A percentile compares a stretch with the other conserved stretches of the same genome.
Conservation (phyloP, 2,329 filamentous ascomycete genomes). For the Blastomyces percursus region DNA sequence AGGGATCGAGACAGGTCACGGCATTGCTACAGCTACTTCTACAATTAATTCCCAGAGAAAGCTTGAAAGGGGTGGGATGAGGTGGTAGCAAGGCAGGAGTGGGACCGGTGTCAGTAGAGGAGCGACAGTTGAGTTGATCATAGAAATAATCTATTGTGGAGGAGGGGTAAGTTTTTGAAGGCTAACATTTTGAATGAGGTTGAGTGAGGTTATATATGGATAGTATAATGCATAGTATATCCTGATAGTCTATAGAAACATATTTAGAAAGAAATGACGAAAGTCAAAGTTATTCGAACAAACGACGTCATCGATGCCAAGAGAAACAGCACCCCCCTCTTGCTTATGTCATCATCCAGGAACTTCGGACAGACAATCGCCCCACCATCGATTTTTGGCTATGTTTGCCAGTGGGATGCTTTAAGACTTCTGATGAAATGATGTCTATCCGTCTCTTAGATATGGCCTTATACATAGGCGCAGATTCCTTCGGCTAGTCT, state of each 20-base stretch:
- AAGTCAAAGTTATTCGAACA: too few relatives aligned
- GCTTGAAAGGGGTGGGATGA: not conserved
- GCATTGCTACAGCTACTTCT: not conserved
- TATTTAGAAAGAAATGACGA: too few relatives aligned
- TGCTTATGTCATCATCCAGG: not conserved
- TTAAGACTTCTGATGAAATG: not conserved
- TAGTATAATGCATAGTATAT: not conserved
- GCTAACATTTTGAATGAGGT: not conserved
- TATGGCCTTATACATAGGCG: not conserved
- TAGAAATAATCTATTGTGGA: not conserved
- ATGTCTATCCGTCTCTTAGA: not conserved
- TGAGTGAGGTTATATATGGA: not conserved
- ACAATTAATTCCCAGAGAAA: not conserved
- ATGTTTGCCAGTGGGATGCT: not conserved
- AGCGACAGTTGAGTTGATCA: not conserved
- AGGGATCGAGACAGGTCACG: not conserved
- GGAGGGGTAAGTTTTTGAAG: not conserved
- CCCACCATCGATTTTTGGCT: not conserved
- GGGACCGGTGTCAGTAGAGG: not conserved
- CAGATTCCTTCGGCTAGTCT: not conserved
- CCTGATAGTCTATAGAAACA: not conserved
- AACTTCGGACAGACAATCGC: not conserved
- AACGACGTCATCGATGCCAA: slow-evolving; percentile 1
- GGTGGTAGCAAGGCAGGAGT: not conserved
- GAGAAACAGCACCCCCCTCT: too few relatives aligned